These are phyloP conservation scores for Paramecium sonneborni DNA, from an alignment of 73 alveolate species.

Conservation along the genomic window DNA sequence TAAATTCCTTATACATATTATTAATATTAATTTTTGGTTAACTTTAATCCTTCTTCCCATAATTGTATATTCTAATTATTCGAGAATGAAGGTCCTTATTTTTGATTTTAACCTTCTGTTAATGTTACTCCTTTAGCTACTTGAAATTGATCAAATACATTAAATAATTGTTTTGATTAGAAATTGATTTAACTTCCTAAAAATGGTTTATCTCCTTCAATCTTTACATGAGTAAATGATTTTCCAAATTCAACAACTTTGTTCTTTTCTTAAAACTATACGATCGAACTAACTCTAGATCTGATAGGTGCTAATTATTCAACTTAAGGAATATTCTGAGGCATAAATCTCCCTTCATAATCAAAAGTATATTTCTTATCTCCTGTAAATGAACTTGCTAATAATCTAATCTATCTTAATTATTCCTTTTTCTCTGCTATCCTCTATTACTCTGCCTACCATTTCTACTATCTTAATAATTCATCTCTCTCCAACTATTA, in stretches of 20 bases:
- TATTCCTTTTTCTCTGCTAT: slow-evolving; percentile 34
- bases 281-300: not conserved
- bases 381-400: slow-evolving; percentile 24
- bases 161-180: not conserved
- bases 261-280: not conserved
- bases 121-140: slow-evolving; percentile 47
- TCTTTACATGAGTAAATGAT: not conserved
- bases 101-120: not conserved
- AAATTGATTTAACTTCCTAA: not conserved
- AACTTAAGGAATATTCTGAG: not conserved
- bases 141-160: not conserved
- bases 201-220: not conserved
- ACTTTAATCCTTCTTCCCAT: slow-evolving; percentile 36
- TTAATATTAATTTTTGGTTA: slow-evolving; percentile 14
- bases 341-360: slow-evolving; percentile 47
- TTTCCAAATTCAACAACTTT: slow-evolving; percentile 8
- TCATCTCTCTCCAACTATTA: slow-evolving; percentile 39
- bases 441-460: slow-evolving; percentile 14
- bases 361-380: slow-evolving; percentile 32
- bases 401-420: not conserved
- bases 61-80: not conserved
- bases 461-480: not conserved
- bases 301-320: slow-evolving; percentile 22
- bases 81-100: slow-evolving; percentile 48
- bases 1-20: not conserved